Percentiles rank a stretch among this genome's conserved stretches.
Evolutionary conservation across 495 filamentous ascomycete species (phyloP).

Genomic region (Parmelia sp.): DNA sequence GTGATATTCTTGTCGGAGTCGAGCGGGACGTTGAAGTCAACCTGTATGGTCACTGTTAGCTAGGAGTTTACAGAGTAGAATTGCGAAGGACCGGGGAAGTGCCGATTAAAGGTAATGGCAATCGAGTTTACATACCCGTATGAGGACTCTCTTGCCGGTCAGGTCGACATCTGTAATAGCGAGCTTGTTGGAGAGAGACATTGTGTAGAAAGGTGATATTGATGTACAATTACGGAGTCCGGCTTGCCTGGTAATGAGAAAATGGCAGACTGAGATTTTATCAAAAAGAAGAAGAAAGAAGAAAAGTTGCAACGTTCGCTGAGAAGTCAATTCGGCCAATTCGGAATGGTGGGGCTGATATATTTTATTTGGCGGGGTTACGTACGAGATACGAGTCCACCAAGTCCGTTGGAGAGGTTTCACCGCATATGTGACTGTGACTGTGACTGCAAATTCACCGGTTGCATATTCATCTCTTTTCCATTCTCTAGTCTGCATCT

Average conservation of each 20-base stretch:
- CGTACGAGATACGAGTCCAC: not conserved
- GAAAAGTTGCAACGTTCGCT: not conserved
- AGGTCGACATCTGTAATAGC: slow-evolving; percentile 92
- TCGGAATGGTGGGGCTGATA: slow-evolving; percentile 9
- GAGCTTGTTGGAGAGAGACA: slow-evolving; percentile 99
- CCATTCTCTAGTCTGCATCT: not conserved
- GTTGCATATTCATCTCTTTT: not conserved
- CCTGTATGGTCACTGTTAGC: slow-evolving; percentile 45
- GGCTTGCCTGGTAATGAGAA: not conserved
- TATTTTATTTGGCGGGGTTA: not conserved
- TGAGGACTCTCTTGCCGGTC: slow-evolving; percentile 95
- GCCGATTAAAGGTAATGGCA: not conserved
- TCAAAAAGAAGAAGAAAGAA: not conserved
- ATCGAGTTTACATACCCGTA: slow-evolving; percentile 62
- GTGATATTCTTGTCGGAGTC: slow-evolving; percentile 87
- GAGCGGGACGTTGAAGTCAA: slow-evolving; percentile 99
- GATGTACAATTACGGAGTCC: not conserved
- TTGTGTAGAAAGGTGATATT: slow-evolving; percentile 37
- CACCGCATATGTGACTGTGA: not conserved
- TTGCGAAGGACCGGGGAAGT: slow-evolving; percentile 5
- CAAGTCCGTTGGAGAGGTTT: not conserved
- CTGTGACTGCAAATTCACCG: not conserved
- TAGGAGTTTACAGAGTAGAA: not conserved
- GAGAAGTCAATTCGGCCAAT: slow-evolving; percentile 3
- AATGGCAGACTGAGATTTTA: not conserved